These are phyloP conservation scores for Conidiobolus incongruus DNA, from an alignment of 371 early-diverging fungal genomes.

Conservation along the genomic window DNA sequence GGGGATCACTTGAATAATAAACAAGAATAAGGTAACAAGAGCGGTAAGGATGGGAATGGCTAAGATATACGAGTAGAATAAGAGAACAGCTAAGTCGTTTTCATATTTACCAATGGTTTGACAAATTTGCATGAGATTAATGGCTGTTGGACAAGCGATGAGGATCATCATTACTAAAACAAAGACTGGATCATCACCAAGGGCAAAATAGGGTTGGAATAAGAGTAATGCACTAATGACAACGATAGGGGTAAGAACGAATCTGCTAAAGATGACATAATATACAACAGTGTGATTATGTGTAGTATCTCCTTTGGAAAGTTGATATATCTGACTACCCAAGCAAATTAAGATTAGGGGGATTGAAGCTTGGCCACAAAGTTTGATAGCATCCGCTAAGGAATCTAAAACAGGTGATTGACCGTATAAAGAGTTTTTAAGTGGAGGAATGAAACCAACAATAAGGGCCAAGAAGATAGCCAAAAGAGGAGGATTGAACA, in stretches of 20 bases:
- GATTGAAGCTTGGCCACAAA: slow-evolving; percentile 37
- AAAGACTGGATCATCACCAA: slow-evolving; percentile 22
- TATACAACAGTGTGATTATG: not conserved
- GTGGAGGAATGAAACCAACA: slow-evolving; percentile 22
- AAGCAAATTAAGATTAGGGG: slow-evolving; percentile 41
- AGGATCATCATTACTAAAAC: slow-evolving; percentile 18
- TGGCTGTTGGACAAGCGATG: slow-evolving; percentile 23
- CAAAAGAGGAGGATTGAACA: slow-evolving; percentile 29
- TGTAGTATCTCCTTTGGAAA: not conserved
- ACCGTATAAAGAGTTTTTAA: slow-evolving; percentile 22
- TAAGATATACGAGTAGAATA: slow-evolving; percentile 7
- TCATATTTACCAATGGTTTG: slow-evolving; percentile 22
- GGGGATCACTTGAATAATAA: slow-evolving; percentile 1
- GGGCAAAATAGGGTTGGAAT: slow-evolving; percentile 7
- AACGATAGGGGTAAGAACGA: slow-evolving; percentile 17
- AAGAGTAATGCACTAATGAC: slow-evolving; percentile 20
- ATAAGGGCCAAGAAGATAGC: slow-evolving; percentile 21
- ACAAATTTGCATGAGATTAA: slow-evolving; percentile 22
- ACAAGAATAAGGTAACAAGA: slow-evolving; percentile 2
- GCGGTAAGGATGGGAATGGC: not conserved
- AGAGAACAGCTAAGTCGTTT: slow-evolving; percentile 20
- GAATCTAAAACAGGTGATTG: slow-evolving; percentile 21
- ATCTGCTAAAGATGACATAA: not conserved
- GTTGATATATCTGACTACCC: slow-evolving; percentile 28
- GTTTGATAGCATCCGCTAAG: slow-evolving; percentile 30